Base-by-base conservation (phyloP, 2,329 filamentous ascomycete species). In the Orbilia blumenaviensis region DNA sequence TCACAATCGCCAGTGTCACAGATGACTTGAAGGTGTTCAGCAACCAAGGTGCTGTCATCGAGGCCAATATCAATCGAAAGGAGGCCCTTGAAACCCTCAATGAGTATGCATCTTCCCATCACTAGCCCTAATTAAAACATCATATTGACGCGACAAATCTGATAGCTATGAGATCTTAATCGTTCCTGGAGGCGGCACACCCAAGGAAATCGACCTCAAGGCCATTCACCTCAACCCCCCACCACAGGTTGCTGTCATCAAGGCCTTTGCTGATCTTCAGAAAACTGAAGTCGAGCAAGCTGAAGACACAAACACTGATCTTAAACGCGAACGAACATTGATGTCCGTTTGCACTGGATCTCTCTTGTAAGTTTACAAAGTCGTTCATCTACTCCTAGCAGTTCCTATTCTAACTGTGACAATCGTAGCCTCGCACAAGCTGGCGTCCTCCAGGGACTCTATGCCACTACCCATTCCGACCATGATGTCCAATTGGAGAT, bases 401-500 rank as follows among this genome's bases (percentile, higher is more conserved):
- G 9, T 41, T 50, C n/a, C 27, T 12, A 29, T 34, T 60, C 23
- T 54, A 52, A 41, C 25, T 50, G 3, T 9, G 14, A 14, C 25
- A 6, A 1, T 12, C 21, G 23, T 54, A 76, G 72, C 72, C 72
- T 76, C 27, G 72, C 48, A 1, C 56, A 52, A 60, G 72, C 72
- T 3, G 92, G 92, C 79, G 88, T 95, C 81, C 88, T 96, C 77
- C 88, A 90, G 78, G 92, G 92, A 78, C 86, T 95, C 25, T 89
- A 90, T 29, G 92, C 91, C 80, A 96, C 92, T 78, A 94, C 91
- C 72, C 92, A 95, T 83, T 90, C 91, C 76, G 91, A 95, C 83
- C 89, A 86, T 84, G 87, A 93, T 80, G 93, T 92, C 82, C 90
- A 88, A 79, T 89, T 96, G 81, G 92, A 95, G 86, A 93, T 89